Base-by-base conservation (phyloP, 1,284 basidiomycete genomes). In the Boletus smithii region DNA sequence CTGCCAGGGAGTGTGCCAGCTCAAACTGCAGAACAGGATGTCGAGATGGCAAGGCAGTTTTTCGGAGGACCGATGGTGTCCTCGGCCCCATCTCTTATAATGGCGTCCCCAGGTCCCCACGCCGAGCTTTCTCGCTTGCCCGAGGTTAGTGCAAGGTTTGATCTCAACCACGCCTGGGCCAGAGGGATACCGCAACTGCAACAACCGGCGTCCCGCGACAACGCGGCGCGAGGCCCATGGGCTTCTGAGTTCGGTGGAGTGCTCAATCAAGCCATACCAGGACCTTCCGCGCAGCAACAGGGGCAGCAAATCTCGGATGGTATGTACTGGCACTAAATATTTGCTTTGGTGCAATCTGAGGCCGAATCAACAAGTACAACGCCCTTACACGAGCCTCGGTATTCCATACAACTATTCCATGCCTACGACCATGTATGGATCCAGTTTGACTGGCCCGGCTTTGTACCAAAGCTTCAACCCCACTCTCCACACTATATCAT, bases 11-110 rank as follows among this genome's bases (percentile, higher is more conserved):
- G 77, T 14, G 68, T 76, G 0, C 59, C 73, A 17, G 58, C 67
- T 20, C 70, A 70, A 42, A 72, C 77, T 18, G 76, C 72, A 46
- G 78, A 81, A 57, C 81, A 80, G 43, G 88, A 91, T 65, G 63
- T 81, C 40, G 76, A 80, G n/a, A 77, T 88, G 56, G 88, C 88
- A 22, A 80, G 83, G 32, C 85, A 87, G 52, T 91, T 91, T 67
- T 91, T 91, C 59, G 77, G 84, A 47, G 69, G 68, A 20, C 70
- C 70, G 16, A 68, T 66, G 44, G 60, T 60, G n/a, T 57, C 69
- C 30, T 57, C 61, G 13, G 55, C 66, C 17, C 58, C 57, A 1
- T 58, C 67, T 24, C 51, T 66, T 39, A 61, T 66, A 44, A 46
- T 66, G 35, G 27, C 71, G 52, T 53, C 66, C 55, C 53, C 65